Evolutionary conservation across 768 basidiomycete genomes (phyloP).

Genomic region (Podaxis sp.): DNA sequence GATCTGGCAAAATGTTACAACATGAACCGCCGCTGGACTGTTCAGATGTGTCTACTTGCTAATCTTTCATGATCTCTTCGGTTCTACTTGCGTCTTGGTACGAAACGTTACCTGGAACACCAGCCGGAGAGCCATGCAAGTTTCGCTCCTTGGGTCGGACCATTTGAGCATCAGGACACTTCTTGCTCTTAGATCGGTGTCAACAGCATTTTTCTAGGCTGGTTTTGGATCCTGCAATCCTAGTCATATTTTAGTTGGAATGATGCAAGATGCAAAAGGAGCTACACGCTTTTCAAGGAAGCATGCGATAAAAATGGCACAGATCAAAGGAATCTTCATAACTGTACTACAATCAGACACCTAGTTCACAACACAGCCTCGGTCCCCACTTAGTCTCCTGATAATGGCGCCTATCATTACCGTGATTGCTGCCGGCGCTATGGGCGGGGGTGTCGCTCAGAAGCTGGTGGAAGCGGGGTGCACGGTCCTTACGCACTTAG

Average conservation of each 20-base stretch:
- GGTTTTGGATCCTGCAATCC: background rate
- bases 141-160: background rate
- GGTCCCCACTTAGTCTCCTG: background rate
- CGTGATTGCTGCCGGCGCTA: constrained; percentile 55
- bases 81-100: background rate
- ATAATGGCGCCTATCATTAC: constrained; percentile 32
- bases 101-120: background rate
- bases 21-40: background rate
- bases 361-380: background rate
- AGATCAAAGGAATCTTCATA: background rate
- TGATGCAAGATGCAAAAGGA: background rate
- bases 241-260: background rate
- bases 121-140: background rate
- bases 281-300: background rate
- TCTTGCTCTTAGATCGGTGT: background rate
- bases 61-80: background rate
- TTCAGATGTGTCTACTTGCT: background rate
- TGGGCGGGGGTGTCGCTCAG: constrained; percentile 58
- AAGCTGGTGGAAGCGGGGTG: constrained; percentile 47
- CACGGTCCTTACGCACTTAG: constrained; percentile 54
- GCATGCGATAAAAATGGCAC: background rate
- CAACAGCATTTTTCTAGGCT: background rate
- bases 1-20: background rate
- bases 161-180: background rate
- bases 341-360: background rate